A percentile compares a stretch with the other conserved stretches of the same genome.
phyloP scores from a whole-genome alignment of 2,329 filamentous ascomycete species.

The Leptographium radiaticola region DNA sequence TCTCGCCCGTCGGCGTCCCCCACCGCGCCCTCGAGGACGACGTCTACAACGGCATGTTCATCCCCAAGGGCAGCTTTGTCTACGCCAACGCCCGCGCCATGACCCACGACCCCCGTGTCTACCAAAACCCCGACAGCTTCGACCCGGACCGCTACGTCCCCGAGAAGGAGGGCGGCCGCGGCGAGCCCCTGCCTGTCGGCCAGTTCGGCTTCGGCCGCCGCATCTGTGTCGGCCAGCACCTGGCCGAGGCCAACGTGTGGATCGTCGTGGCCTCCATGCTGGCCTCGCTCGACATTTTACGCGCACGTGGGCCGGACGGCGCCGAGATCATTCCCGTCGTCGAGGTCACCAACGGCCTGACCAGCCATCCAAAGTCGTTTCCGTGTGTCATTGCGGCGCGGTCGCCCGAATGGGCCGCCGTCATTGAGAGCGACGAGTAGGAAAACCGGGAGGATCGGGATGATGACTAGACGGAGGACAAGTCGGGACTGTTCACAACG shows the following conservation, averaged over 20 bases:
- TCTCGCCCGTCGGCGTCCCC: constrained; percentile 22
- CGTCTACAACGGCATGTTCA: constrained; percentile 20
- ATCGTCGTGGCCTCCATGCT: constrained; percentile 25
- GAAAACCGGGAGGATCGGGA: neutral
- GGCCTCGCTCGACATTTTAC: constrained; percentile 21
- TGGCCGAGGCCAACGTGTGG: constrained; percentile 27
- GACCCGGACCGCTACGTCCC: constrained; percentile 26
- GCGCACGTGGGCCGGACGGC: constrained; percentile 12
- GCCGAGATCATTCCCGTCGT: constrained; percentile 4
- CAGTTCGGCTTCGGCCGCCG: constrained; percentile 42
- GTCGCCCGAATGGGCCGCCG: neutral
- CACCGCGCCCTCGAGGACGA: constrained; percentile 29
- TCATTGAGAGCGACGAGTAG: neutral
- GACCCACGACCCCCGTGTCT: constrained; percentile 27
- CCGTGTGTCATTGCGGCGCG: constrained; percentile 1
- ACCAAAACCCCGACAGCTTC: constrained; percentile 24
- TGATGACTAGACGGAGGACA: too few relatives aligned
- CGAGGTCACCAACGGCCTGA: constrained; percentile 9
- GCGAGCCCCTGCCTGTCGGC: constrained; percentile 23
- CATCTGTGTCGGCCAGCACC: constrained; percentile 29
- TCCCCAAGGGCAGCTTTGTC: constrained; percentile 21
- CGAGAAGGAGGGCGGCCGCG: constrained; percentile 24
- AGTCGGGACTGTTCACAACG: too few relatives aligned
- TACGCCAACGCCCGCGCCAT: constrained; percentile 31
- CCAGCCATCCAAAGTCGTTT: constrained; percentile 8